Base-by-base conservation (phyloP, 2,329 filamentous ascomycete genomes). In the Scopulariopsis brevicaulis region DNA sequence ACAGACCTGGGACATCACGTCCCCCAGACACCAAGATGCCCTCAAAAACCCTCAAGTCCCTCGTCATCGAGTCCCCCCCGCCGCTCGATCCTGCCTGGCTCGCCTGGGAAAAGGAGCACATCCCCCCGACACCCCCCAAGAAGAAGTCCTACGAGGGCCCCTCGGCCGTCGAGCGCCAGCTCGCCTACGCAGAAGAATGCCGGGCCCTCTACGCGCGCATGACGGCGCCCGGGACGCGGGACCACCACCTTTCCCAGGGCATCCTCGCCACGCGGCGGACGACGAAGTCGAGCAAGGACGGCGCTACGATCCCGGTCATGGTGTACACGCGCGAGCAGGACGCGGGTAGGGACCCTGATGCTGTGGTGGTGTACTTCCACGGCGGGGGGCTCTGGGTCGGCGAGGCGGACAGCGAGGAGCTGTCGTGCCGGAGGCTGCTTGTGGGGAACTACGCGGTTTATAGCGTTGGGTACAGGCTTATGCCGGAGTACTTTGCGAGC, bases 341-440 rank as follows among this genome's bases (percentile, higher is more conserved):
- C 32, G 56, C 60, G 12, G 32, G 54, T 3, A 37, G 22, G 1
- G 24, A 58, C 3, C 61, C 64, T 0, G 63, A 67, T 6, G 60
- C 66, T 4, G 60, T 73, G 7, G 64, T 76, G 12, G 61, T 79
- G 20, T 79, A 78, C 64, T 75, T 74, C 62, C 77, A 79, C 61
- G 77, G 77, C 11, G 77, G 77, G 15, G 76, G 74, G 0, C 65
- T 80, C 2, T 65, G 66, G 32, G 73, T 79, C 35, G 77, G 77
- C 12, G 74, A 77, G 57, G 72, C 74, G 2, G 74, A 78, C 60
- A 77, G 72, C 60, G 77, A 80, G 63, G 76, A 80, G 53, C 65
- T 78, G 1, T 72, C 74, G 1, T 78, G 75, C 62, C 70, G 76
- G 0, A 71, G 69, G 28, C 69, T 79, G 24, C 61, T 8, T 59